Evolutionary conservation across 2,329 filamentous ascomycete genomes (phyloP).

Genomic region (Anisogramma anomala): DNA sequence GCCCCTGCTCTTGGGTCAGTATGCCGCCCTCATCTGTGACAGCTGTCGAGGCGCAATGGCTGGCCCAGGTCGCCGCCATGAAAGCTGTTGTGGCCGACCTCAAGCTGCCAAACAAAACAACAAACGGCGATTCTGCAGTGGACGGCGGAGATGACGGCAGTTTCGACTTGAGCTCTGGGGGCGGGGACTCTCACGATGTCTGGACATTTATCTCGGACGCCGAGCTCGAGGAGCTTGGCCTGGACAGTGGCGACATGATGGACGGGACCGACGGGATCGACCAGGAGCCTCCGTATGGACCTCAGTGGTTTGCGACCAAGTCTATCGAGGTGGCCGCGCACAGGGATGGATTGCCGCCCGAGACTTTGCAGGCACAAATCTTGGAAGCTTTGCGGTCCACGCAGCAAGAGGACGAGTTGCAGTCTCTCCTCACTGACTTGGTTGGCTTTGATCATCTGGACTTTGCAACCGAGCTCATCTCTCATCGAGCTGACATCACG

Average conservation of each 20-base stretch:
- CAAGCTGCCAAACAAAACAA: slow-evolving; percentile 31
- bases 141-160: slow-evolving; percentile 53
- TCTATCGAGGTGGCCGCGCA: slow-evolving; percentile 54
- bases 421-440: slow-evolving; percentile 78
- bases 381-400: slow-evolving; percentile 58
- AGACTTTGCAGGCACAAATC: slow-evolving; percentile 68
- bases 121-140: slow-evolving; percentile 33
- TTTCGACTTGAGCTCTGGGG: slow-evolving; percentile 37
- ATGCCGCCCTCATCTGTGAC: slow-evolving; percentile 13
- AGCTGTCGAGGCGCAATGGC: slow-evolving; percentile 56
- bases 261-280: slow-evolving; percentile 26
- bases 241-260: slow-evolving; percentile 29
- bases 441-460: slow-evolving; percentile 90
- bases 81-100: slow-evolving; percentile 69
- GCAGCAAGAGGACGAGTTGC: slow-evolving; percentile 72
- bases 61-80: slow-evolving; percentile 77
- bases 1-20: too few relatives aligned
- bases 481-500: slow-evolving; percentile 59
- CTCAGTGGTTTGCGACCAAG: slow-evolving; percentile 59
- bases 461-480: slow-evolving; percentile 81
- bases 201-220: slow-evolving; percentile 86
- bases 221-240: slow-evolving; percentile 46
- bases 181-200: slow-evolving; percentile 63
- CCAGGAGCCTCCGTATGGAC: slow-evolving; percentile 33
- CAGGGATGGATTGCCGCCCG: slow-evolving; percentile 55